Percentiles rank a stretch among this genome's conserved stretches.
Evolutionary conservation across 805 yeast genomes (phyloP).

Genomic region (Yamadazyma phyllophila): DNA sequence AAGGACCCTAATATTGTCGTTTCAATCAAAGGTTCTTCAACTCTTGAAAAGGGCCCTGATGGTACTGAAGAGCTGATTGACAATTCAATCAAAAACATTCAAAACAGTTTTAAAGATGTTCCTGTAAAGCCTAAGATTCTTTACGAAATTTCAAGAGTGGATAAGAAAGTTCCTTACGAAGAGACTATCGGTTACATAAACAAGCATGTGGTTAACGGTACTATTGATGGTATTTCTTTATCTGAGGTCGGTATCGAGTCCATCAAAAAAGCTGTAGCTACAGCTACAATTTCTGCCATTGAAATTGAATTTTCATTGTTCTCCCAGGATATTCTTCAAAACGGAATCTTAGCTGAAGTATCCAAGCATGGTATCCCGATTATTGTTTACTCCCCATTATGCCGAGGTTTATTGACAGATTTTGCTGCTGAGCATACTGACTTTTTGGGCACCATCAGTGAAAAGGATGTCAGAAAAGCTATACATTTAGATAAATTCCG

Average conservation of each 20-base stretch:
- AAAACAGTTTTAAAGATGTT: slow-evolving; percentile 22
- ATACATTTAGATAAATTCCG: slow-evolving; percentile 43
- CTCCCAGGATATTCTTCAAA: slow-evolving; percentile 55
- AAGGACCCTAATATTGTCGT: slow-evolving; percentile 45
- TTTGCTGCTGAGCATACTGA: slow-evolving; percentile 38
- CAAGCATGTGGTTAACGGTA: slow-evolving; percentile 60
- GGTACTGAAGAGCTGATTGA: slow-evolving; percentile 48
- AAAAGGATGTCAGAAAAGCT: slow-evolving; percentile 5
- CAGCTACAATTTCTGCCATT: slow-evolving; percentile 60
- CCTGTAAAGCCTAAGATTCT: slow-evolving; percentile 36
- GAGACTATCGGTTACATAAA: slow-evolving; percentile 56
- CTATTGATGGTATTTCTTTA: slow-evolving; percentile 67
- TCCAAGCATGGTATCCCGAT: slow-evolving; percentile 61
- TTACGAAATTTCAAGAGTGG: slow-evolving; percentile 75
- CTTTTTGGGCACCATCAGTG: slow-evolving; percentile 5
- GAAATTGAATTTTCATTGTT: slow-evolving; percentile 80
- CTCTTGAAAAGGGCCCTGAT: slow-evolving; percentile 41
- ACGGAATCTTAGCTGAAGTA: slow-evolving; percentile 64
- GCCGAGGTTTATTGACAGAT: slow-evolving; percentile 78
- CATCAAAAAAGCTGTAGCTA: slow-evolving; percentile 54
- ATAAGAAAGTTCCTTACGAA: slow-evolving; percentile 53
- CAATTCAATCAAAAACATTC: slow-evolving; percentile 47
- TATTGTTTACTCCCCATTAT: slow-evolving; percentile 81
- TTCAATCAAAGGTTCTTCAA: slow-evolving; percentile 66
- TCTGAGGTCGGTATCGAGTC: slow-evolving; percentile 70